phyloP scores from a whole-genome alignment of 768 basidiomycete genomes.

The Kwoniella mangroviensis region DNA sequence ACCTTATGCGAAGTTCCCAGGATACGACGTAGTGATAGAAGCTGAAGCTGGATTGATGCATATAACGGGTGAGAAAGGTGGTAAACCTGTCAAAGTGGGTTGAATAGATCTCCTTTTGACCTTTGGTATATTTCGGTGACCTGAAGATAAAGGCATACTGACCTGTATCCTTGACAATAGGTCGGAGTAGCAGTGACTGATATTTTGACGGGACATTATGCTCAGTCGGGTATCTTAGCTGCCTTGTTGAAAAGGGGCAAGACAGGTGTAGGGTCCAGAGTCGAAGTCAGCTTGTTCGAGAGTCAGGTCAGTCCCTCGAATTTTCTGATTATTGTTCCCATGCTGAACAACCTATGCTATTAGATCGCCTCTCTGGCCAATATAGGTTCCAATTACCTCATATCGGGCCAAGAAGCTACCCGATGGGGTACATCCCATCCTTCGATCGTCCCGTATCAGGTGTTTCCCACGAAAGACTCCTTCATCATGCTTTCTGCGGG shows the following conservation, averaged over 20 bases:
- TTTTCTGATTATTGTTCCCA: background rate
- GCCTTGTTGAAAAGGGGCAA: constrained; percentile 78
- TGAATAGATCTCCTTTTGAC: background rate
- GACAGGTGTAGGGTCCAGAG: constrained; percentile 86
- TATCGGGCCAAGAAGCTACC: constrained; percentile 77
- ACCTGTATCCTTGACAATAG: constrained; percentile 10
- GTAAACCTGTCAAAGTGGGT: constrained; percentile 73
- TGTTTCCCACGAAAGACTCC: constrained; percentile 82
- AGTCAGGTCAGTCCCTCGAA: constrained; percentile 67
- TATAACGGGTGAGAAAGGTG: constrained; percentile 87
- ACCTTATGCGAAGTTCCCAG: constrained; percentile 78
- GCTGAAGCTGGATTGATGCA: constrained; percentile 94
- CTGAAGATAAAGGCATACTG: background rate
- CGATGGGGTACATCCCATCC: constrained; percentile 93
- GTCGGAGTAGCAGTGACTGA: constrained; percentile 96
- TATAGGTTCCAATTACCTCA: constrained; percentile 90
- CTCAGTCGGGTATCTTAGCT: constrained; percentile 91
- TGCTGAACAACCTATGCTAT: background rate
- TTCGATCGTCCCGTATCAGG: constrained; percentile 91
- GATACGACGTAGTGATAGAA: constrained; percentile 86
- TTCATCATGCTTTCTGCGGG: constrained; percentile 93
- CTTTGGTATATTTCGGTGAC: background rate
- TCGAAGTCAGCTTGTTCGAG: constrained; percentile 92
- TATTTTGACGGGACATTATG: constrained; percentile 77
- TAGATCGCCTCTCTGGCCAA: constrained; percentile 90